Conservation (phyloP, 2,329 filamentous ascomycete genomes). For the Ampelomyces quisqualis region DNA sequence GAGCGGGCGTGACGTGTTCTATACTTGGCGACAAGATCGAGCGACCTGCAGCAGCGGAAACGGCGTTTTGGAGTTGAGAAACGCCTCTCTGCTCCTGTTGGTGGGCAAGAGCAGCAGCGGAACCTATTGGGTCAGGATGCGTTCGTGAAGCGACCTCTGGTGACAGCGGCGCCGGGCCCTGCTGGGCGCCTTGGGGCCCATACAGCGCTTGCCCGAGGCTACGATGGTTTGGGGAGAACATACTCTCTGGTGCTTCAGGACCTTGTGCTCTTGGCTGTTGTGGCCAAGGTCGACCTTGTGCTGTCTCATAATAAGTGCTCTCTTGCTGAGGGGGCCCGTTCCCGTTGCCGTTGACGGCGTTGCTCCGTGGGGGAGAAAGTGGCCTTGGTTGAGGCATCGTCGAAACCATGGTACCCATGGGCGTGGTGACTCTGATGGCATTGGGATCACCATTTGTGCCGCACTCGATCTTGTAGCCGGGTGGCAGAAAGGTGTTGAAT, state of each 20-base stretch:
- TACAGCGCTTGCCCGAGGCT: constrained; percentile 45
- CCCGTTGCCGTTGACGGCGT: constrained; percentile 56
- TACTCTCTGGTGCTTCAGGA: constrained; percentile 40
- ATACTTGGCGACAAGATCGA: constrained; percentile 53
- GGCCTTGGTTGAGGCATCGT: constrained; percentile 66
- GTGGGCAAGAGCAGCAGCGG: constrained; percentile 53
- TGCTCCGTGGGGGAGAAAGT: constrained; percentile 50
- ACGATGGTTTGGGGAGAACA: constrained; percentile 50
- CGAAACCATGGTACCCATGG: constrained; percentile 93
- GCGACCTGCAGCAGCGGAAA: constrained; percentile 59
- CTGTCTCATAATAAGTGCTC: constrained; percentile 39
- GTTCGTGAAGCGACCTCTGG: constrained; percentile 39
- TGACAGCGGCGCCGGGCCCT: constrained; percentile 38
- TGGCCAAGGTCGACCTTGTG: constrained; percentile 44
- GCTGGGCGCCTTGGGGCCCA: constrained; percentile 37
- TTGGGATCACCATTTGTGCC: constrained; percentile 92
- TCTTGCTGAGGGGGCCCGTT: constrained; percentile 50
- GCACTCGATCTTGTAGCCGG: constrained; percentile 95
- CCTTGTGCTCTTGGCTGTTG: constrained; percentile 33
- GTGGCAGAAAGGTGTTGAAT: constrained; percentile 96
- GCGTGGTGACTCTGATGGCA: constrained; percentile 93
- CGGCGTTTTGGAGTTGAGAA: constrained; percentile 65
- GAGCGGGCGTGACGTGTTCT: constrained; percentile 51
- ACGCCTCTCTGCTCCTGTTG: constrained; percentile 67
- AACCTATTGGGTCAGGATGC: constrained; percentile 40